Evolutionary conservation across 1,139 yeast genomes (phyloP).

Genomic region (Hemisphaericaspora subhashii): DNA sequence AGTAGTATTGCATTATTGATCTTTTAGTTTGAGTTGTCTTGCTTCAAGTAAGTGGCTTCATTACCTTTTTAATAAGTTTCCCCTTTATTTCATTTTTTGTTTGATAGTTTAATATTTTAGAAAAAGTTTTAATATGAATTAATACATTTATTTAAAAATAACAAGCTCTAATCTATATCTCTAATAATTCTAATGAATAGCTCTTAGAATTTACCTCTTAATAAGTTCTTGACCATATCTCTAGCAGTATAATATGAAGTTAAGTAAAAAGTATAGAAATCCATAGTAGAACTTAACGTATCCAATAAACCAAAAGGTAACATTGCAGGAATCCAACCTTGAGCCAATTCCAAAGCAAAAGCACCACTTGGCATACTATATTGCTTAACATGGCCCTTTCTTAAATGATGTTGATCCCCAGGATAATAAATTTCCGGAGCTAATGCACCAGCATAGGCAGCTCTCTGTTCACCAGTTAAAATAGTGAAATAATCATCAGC

Average conservation of each 20-base stretch:
- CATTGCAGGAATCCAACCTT: constrained; percentile 99
- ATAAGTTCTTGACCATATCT: constrained; percentile 71
- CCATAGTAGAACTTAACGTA: constrained; percentile 76
- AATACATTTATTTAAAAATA: no score
- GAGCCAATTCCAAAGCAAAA: constrained; percentile 93
- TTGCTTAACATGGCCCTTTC: constrained; percentile 75
- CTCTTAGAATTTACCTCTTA: constrained; percentile 64
- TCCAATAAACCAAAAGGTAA: constrained; percentile 92
- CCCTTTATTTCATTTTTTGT: neutral
- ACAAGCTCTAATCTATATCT: constrained; percentile 1
- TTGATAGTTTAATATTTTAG: no score
- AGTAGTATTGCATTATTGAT: neutral
- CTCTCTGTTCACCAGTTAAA: constrained; percentile 72
- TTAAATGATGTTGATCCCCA: constrained; percentile 79
- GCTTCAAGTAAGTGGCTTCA: no score
- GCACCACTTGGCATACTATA: constrained; percentile 80
- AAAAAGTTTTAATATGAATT: no score
- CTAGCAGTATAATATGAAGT: constrained; percentile 74
- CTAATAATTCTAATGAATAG: no score
- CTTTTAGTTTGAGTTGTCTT: neutral
- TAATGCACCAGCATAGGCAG: constrained; percentile 64
- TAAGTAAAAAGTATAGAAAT: constrained; percentile 62
- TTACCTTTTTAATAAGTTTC: no score
- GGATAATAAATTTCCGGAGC: constrained; percentile 69
- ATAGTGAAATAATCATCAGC: constrained; percentile 97